A percentile compares a stretch with the other conserved stretches of the same genome.
Evolutionary conservation across 192 early-diverging fungal genomes (phyloP).

Genomic region (Geosiphon pyriformis): DNA sequence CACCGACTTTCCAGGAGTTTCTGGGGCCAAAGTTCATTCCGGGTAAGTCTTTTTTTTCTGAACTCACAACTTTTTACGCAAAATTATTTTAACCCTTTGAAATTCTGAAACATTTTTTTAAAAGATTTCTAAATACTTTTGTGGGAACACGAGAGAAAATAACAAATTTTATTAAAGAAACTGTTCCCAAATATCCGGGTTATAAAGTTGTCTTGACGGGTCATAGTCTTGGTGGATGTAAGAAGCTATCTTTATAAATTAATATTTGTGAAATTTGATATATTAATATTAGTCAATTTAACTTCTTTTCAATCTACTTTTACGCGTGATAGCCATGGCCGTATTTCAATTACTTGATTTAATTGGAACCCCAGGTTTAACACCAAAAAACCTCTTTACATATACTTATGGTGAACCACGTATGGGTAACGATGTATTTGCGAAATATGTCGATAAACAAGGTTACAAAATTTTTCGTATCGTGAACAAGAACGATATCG

Average conservation of each 20-base stretch:
- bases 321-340: neutral
- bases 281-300: neutral
- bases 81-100: neutral
- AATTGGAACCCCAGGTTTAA: slow-evolving; percentile 2
- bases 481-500: slow-evolving; percentile 4
- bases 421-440: slow-evolving; percentile 13
- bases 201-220: slow-evolving; percentile 9
- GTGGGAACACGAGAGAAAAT: slow-evolving; percentile 5
- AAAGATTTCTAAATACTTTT: neutral
- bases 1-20: neutral
- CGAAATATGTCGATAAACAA: neutral
- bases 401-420: slow-evolving; percentile 26
- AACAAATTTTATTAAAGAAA: slow-evolving; percentile 1
- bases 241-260: neutral
- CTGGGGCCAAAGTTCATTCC: neutral
- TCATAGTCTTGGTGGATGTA: slow-evolving; percentile 5
- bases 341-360: slow-evolving; percentile 13
- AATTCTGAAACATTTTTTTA: neutral
- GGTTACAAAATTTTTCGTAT: neutral
- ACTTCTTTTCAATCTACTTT: neutral
- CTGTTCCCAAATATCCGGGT: slow-evolving; percentile 1
- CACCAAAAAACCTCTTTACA: neutral
- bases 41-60: neutral
- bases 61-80: neutral
- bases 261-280: neutral